Evolutionary conservation across 1,139 yeast species (phyloP), one percentile per base, ranked within the genome.

Genomic region (Yamadazyma taylorii): DNA sequence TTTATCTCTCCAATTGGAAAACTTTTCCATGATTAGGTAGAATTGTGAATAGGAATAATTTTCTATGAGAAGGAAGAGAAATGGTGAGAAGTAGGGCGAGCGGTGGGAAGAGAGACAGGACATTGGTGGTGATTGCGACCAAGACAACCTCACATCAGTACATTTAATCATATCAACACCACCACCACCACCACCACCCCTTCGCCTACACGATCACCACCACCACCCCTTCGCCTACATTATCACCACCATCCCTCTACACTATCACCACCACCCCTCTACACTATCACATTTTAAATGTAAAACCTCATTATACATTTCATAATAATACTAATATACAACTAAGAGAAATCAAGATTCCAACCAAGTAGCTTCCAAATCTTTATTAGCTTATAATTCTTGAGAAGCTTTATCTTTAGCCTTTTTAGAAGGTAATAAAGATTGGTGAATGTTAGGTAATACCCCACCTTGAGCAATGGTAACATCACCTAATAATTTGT

Each of bases 401-500:
- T 84, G 92, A 62, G 90, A 83, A 70, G 85, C 87, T 71, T 82
- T 82, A 48, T 60, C 65, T 72, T 81, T 82, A 48, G 85, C 78
- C 55, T 88, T 78, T 79, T 90, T 90, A 82, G 87, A 82, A 74
- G 97, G 96, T 70, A 89, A 82, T 69, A 90, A 81, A 79, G 85
- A 85, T 72, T 85, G 92, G 75, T 90, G 96, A 63, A 84, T 84
- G 85, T 90, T 88, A 76, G 96, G 96, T 68, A 87, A 79, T 51
- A 88, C 96, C 85, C 96, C 98, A 84, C 96, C 96, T 76, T 87
- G 95, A 55, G 96, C 95, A 59, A 87, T 87, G 51, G 95, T 68
- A 39, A 68, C 73, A 49, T 68, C 66, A 43, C 73, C 73, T 46
- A 68, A 65, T 52, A 86, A 78, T 70, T 84, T 87, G 82, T 89